These are phyloP conservation scores for Penicillium corylophilum DNA, from an alignment of 2,329 filamentous ascomycete species.

Conservation along the genomic window DNA sequence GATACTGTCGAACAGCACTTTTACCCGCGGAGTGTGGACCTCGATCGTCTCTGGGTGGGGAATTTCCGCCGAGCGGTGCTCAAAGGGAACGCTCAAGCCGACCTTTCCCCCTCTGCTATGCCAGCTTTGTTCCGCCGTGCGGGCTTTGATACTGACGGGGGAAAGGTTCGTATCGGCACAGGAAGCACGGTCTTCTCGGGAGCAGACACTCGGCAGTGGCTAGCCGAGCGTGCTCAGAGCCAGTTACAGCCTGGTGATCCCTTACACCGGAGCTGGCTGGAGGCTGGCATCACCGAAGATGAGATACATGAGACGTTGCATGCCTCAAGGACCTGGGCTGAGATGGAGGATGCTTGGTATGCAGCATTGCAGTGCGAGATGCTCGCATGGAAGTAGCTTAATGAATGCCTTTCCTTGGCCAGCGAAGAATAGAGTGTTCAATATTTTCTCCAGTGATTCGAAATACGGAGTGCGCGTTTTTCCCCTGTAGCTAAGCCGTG, in stretches of 20 bases:
- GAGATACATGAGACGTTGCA: not conserved
- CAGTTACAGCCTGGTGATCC: not conserved
- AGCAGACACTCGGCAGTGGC: not conserved
- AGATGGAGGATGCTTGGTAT: not conserved
- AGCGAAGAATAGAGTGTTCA: too few relatives aligned
- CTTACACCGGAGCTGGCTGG: not conserved
- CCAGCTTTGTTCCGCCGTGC: not conserved
- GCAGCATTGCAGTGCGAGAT: not conserved
- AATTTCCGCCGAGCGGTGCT: not conserved
- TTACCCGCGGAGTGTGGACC: not conserved
- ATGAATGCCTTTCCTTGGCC: too few relatives aligned
- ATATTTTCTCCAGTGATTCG: too few relatives aligned
- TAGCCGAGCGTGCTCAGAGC: not conserved
- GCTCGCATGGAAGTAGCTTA: not conserved
- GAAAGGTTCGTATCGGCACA: not conserved
- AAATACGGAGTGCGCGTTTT: too few relatives aligned
- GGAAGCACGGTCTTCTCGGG: not conserved
- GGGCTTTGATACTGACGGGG: not conserved
- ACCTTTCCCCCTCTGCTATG: not conserved
- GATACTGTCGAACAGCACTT: not conserved
- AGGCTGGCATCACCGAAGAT: not conserved
- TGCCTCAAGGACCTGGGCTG: not conserved
- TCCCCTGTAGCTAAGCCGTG: too few relatives aligned
- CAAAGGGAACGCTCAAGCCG: not conserved
- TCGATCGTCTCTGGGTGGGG: not conserved